Conservation (phyloP, 441 rosid species). For the Arabidopsis hybrid region DNA sequence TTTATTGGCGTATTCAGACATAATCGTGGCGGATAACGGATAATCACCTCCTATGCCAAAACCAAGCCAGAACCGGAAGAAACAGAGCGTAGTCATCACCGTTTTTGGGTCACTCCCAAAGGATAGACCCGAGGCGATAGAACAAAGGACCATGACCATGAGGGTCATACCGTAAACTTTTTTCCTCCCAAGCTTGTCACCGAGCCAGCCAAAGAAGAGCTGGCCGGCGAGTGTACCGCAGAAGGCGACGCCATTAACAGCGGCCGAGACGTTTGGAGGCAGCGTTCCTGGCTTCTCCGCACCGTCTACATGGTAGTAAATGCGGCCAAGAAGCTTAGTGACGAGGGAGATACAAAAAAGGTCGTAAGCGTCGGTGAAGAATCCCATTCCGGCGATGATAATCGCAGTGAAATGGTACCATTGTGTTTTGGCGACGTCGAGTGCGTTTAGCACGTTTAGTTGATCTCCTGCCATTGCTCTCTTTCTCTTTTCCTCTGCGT, state of each 20-base stretch:
- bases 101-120: constrained; percentile 48
- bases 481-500: constrained; percentile 15
- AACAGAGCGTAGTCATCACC: constrained; percentile 61
- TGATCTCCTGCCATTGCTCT: constrained; percentile 55
- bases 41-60: constrained; percentile 72
- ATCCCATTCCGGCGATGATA: constrained; percentile 75
- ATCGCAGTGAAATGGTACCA: constrained; percentile 75
- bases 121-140: constrained; percentile 59
- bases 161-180: constrained; percentile 61
- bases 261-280: constrained; percentile 58
- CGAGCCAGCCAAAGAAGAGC: constrained; percentile 72
- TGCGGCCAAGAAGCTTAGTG: constrained; percentile 65
- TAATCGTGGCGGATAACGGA: constrained; percentile 68
- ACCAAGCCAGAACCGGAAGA: constrained; percentile 67
- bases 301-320: constrained; percentile 54
- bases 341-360: constrained; percentile 64
- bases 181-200: constrained; percentile 66
- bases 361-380: constrained; percentile 72
- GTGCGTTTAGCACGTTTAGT: constrained; percentile 61
- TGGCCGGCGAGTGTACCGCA: constrained; percentile 64
- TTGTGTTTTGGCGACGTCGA: constrained; percentile 70
- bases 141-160: constrained; percentile 56
- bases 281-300: constrained; percentile 51
- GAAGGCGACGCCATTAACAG: constrained; percentile 60
- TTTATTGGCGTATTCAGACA: constrained; percentile 72